Evolutionary conservation across 257 asterid species (phyloP), one percentile per base, ranked within the genome.

Genomic region (Echium plantagineum): DNA sequence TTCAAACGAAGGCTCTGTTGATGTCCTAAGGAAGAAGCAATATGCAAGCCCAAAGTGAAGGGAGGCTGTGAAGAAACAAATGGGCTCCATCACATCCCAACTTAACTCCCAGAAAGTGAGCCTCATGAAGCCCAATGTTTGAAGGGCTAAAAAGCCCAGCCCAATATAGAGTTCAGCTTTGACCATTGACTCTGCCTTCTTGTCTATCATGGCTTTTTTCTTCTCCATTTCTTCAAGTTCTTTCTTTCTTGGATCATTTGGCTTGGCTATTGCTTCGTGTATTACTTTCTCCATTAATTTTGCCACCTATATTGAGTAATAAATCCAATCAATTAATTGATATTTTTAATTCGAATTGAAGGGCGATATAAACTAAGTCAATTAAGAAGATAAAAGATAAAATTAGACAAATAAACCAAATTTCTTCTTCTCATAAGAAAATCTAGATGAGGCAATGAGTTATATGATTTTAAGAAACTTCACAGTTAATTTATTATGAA

Each of bases 61-160:
- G 5, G 98, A 82, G 0, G 98, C 81, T 17, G 75, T 82, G 38
- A 91, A 91, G 66, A 91, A 91, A 67, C 98, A 91, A 72, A 91
- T 91, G 74, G 98, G 98, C 78, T 91, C 98, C 98, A 91, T 88
- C 15, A 91, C 95, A 52, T 91, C 98, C 97, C 98, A 88, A 32
- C 73, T 85, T 42, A 91, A 68, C 60, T 91, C 98, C 96, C 96
- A 91, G 52, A 88, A 85, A 0, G 96, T 91, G 2, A 91, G 72
- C 80, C 97, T 85, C 94, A 91, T 84, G 26, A 88, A 85, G 77
- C 94, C 95, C 85, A 88, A 8, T 52, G 93, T 88, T 76, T 91
- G 98, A 4, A 73, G 55, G 15, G 68, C 62, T 35, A 84, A 26
- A 65, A 79, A 78, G 80, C 95, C 94, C 74, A 88, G 80, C 73